Evolutionary conservation across 2,329 filamentous ascomycete genomes (phyloP).

Genomic region (Juglanconis sp.): DNA sequence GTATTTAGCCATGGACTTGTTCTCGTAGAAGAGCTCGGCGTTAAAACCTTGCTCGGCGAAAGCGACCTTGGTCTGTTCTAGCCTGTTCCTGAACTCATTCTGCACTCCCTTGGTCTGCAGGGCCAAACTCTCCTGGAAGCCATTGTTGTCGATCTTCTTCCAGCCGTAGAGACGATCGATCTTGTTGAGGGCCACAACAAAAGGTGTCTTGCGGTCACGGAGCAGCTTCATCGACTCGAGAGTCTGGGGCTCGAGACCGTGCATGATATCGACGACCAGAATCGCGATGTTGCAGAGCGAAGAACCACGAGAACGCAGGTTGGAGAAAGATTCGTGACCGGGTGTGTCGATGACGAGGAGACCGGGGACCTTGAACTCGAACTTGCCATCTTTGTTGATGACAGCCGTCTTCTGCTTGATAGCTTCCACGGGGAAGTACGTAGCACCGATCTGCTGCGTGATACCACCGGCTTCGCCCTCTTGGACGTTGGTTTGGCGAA

Average conservation of each 20-base stretch:
- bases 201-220: constrained; percentile 90
- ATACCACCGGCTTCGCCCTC: constrained; percentile 99
- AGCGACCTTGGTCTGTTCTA: constrained; percentile 87
- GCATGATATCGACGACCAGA: constrained; percentile 98
- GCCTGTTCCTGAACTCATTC: constrained; percentile 87
- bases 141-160: constrained; percentile 99
- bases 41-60: constrained; percentile 98
- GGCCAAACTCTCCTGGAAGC: constrained; percentile 87
- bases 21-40: constrained; percentile 93
- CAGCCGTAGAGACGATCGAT: constrained; percentile 99
- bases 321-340: constrained; percentile 99
- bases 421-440: constrained; percentile 95
- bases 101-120: constrained; percentile 91
- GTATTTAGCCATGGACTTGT: constrained; percentile 91
- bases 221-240: constrained; percentile 95
- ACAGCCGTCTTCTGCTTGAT: constrained; percentile 89
- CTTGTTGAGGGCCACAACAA: constrained; percentile 99
- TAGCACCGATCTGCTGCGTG: constrained; percentile 98
- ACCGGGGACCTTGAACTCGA: constrained; percentile 97
- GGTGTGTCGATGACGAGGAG: constrained; percentile 96
- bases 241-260: constrained; percentile 95
- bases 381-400: constrained; percentile 83
- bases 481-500: constrained; percentile 97
- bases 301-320: constrained; percentile 91
- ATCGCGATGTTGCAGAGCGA: constrained; percentile 99